Percentiles rank a stretch among this genome's conserved stretches.
Conservation (phyloP, 2,329 filamentous ascomycete genomes). For the Aspergillus sp. region DNA sequence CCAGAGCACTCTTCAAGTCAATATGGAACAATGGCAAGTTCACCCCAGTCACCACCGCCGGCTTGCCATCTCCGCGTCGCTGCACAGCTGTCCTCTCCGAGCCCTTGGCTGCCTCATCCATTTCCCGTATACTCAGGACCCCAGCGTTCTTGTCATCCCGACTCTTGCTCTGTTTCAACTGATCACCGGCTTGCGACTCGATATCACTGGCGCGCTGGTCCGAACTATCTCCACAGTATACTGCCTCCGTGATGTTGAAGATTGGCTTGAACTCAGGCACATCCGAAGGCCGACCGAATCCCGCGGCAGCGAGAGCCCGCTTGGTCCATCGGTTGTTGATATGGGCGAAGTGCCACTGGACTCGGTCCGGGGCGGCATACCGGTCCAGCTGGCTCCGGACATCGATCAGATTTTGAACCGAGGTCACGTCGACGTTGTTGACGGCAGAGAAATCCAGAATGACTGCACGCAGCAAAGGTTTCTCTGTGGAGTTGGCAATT, state of each 20-base stretch:
- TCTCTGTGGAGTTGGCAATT: slow-evolving; percentile 48
- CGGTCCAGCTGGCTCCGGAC: slow-evolving; percentile 88
- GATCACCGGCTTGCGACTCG: background rate
- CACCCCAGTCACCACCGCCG: slow-evolving; percentile 73
- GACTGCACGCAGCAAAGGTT: slow-evolving; percentile 76
- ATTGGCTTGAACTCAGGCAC: background rate
- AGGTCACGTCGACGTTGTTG: slow-evolving; percentile 90
- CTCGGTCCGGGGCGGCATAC: slow-evolving; percentile 65
- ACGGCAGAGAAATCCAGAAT: slow-evolving; percentile 91
- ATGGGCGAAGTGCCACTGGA: slow-evolving; percentile 78
- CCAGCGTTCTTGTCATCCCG: background rate
- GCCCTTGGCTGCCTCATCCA: background rate
- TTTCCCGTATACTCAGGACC: background rate
- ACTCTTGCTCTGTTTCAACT: background rate
- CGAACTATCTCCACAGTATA: too few relatives aligned
- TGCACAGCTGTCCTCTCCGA: background rate
- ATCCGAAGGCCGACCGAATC: slow-evolving; percentile 63
- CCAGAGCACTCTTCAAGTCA: slow-evolving; percentile 82
- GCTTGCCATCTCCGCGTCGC: slow-evolving; percentile 16
- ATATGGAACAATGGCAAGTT: slow-evolving; percentile 90
- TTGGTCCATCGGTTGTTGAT: slow-evolving; percentile 95
- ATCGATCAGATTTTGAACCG: slow-evolving; percentile 87
- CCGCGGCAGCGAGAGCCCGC: slow-evolving; percentile 78
- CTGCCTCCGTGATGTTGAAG: background rate
- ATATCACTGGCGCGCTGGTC: background rate